phyloP scores from a whole-genome alignment of 176 grass and related monocot genomes.

The Cenchrus purpureus region DNA sequence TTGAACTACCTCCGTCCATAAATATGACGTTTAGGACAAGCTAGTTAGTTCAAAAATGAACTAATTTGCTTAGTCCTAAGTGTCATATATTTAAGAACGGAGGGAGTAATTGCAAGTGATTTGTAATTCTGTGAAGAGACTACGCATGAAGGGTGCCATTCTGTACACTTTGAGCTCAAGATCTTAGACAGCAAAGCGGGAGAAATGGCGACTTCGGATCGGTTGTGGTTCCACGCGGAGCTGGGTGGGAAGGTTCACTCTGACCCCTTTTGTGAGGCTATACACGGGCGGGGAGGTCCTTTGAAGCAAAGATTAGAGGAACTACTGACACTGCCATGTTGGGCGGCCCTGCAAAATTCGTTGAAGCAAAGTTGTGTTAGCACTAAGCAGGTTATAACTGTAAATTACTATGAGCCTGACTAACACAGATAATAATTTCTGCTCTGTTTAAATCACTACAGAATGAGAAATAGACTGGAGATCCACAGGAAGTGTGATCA shows the following conservation, averaged over 20 bases:
- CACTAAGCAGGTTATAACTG: slow-evolving; percentile 2
- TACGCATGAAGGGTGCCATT: slow-evolving; percentile 1
- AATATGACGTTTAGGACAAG: too few relatives aligned
- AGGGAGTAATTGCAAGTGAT: slow-evolving; percentile 2
- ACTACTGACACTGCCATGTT: neutral
- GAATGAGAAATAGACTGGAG: neutral
- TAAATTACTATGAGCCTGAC: neutral
- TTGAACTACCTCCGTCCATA: neutral
- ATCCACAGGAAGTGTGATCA: neutral
- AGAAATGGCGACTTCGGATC: neutral
- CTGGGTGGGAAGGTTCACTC: slow-evolving; percentile 9
- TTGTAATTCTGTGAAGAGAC: neutral
- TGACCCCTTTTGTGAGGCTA: neutral
- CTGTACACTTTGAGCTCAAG: slow-evolving; percentile 42
- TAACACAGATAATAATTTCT: neutral
- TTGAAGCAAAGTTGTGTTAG: slow-evolving; percentile 25
- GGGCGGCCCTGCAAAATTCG: slow-evolving; percentile 21
- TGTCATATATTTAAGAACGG: too few relatives aligned
- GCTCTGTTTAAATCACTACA: neutral
- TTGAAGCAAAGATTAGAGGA: slow-evolving; percentile 22
- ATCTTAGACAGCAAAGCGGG: slow-evolving; percentile 18
- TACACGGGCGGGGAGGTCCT: neutral
- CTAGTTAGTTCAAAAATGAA: too few relatives aligned
- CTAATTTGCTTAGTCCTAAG: too few relatives aligned
- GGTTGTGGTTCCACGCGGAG: slow-evolving; percentile 12